Percentiles rank a stretch among this genome's conserved stretches.
Evolutionary conservation across 331 rosid species (phyloP).

Genomic region (Cydonia oblonga): DNA sequence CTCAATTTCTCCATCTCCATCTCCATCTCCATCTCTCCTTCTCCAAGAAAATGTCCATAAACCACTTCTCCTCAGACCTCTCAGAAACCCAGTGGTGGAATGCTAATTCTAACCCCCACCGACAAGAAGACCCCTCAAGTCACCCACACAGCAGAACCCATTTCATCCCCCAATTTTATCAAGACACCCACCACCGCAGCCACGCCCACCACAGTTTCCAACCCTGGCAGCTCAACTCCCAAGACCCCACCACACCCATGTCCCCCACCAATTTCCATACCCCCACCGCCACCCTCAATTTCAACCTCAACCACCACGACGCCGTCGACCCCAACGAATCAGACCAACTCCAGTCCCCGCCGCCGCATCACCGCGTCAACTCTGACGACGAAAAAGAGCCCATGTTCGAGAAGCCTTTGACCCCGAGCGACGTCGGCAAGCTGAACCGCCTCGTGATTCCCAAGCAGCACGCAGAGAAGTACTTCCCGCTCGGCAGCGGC

Average conservation of each 20-base stretch:
- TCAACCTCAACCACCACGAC: slow-evolving; percentile 30
- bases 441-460: slow-evolving; percentile 92
- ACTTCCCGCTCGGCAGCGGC: slow-evolving; percentile 52
- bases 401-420: slow-evolving; percentile 86
- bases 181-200: not conserved
- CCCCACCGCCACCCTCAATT: slow-evolving; percentile 1
- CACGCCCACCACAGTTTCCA: slow-evolving; percentile 8
- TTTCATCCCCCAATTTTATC: slow-evolving; percentile 13
- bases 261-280: not conserved
- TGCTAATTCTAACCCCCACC: not conserved
- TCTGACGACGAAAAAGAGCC: slow-evolving; percentile 29
- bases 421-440: slow-evolving; percentile 94
- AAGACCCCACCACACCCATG: not conserved
- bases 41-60: slow-evolving; percentile 29
- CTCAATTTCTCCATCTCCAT: not conserved
- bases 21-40: not conserved
- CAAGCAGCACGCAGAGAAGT: slow-evolving; percentile 70
- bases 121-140: not conserved
- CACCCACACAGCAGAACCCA: not conserved
- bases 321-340: not conserved
- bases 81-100: slow-evolving; percentile 38
- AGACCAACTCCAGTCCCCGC: slow-evolving; percentile 2
- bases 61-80: slow-evolving; percentile 39
- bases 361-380: not conserved
- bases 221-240: slow-evolving; percentile 9